Base-by-base conservation (phyloP, 805 yeast species). In the Danielia oregonensis region DNA sequence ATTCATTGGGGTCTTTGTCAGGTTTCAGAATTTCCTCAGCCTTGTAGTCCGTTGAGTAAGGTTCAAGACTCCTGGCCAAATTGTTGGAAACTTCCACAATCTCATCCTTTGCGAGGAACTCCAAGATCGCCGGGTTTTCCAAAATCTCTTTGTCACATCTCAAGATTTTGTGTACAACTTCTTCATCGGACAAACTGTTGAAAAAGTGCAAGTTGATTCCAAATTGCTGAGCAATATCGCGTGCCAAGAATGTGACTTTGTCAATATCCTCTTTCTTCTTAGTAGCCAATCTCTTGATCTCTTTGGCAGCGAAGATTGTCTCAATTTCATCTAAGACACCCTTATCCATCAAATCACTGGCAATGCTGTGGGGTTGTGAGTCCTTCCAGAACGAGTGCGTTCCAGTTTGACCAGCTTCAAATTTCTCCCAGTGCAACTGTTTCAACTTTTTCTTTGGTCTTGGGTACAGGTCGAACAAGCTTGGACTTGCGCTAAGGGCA, bases 151-250 rank as follows among this genome's bases (percentile, higher is more conserved):
- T 65, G 35, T 86, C 84, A 63, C 98, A 93, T 29, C 70, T 74
- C 40, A 93, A 63, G 6, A 93, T 76, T 54, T 81, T 82, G n/a
- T 48, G 34, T 6, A 91, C 81, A 18, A 91, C 69, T 27, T 76
- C 83, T 4, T 73, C 77, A 24, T 82, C 95, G 1, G 80, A 46
- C 15, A 76, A 44, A 26, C 65, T 65, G 4, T 86, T 70, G 59
- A 78, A 86, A 64, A 79, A 72, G 54, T 93, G 97, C 33, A 93
- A 68, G 54, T 91, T 89, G 52, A 93, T 93, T 25, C 95, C 96
- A 65, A 93, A 88, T 49, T 87, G 97, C 54, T 93, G 98, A 1
- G 95, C 86, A 29, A 88, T 63, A 49, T 84, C 93, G 41, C 88
- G 67, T 0, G 89, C 70, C 44, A 84, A 63, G 46, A 82, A 78